Base-by-base conservation (phyloP, 208 protist genomes). In the Trypanosoma brucei region DNA sequence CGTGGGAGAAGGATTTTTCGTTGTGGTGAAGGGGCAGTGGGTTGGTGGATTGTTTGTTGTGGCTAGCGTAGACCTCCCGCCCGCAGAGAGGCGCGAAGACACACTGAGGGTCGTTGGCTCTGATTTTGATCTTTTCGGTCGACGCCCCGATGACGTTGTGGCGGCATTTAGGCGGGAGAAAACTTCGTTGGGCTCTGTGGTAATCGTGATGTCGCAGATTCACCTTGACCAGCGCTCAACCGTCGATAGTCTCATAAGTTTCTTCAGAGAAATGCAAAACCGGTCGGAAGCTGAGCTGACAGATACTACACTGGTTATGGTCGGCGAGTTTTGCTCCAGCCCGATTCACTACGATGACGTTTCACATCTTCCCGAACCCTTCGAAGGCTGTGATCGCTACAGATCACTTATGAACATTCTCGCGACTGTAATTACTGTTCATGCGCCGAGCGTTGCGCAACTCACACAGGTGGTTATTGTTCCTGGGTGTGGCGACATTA, bases 261-360 rank as follows among this genome's bases (percentile, higher is more conserved):
- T 95, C 37, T 93, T 95, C 48, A 74, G 76, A 44, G 71, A 82
- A 7, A 92, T 95, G 84, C 81, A 95, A 56, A 76, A 83, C n/a
- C 79, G 88, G 34, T 75, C 79, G 34, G 85, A 93, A 59, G 55
- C 53, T 55, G 90, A 93, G 69, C 68, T 95, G 55, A 67, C 74
- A 3, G 79, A 91, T 40, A 91, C 86, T 22, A 92, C 86, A 1
- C 78, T 95, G 65, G 77, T 93, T 13, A 70, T 95, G 53, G 76
- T 85, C 0, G 90, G 90, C 0, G 78, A 91, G 54, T 93, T 95
- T 67, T 84, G 67, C 30, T 88, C 84, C 6, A 57, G 59, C 11
- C 74, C 90, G n/a, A 59, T 91, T 58, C 74, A 65, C 42, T 86
- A 86, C 63, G 86, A 79, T 35, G 90, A 93, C 60, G 83, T 79